A percentile compares a stretch with the other conserved stretches of the same genome.
These are phyloP conservation scores for Vigna nakashimae DNA, from an alignment of 306 rosid genomes.

Conservation along the genomic window DNA sequence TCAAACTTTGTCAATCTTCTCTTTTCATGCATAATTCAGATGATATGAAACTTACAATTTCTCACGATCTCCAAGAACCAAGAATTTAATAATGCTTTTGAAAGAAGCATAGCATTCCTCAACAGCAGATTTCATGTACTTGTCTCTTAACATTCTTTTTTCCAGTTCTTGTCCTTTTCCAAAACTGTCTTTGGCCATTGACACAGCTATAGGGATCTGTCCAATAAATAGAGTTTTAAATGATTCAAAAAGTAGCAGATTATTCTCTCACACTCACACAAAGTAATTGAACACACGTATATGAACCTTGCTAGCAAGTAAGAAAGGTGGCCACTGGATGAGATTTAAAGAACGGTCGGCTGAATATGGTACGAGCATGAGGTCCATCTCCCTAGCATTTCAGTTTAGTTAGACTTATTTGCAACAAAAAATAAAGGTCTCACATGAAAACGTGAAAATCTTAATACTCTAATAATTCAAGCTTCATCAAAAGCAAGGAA, in stretches of 20 bases:
- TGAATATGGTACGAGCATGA: conserved; percentile 88
- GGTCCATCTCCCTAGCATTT: conserved; percentile 86
- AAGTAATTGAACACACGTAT: conserved; percentile 35
- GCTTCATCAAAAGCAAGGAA: conserved; percentile 33
- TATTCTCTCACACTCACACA: conserved; percentile 19
- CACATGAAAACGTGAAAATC: conserved; percentile 27
- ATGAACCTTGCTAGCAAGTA: conserved; percentile 97
- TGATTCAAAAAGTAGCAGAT: conserved; percentile 37
- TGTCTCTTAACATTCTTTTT: conserved; percentile 73
- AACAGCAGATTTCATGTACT: conserved; percentile 85
- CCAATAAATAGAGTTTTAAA: conserved; percentile 33
- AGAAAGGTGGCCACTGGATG: conserved; percentile 98
- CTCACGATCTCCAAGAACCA: conserved; percentile 82
- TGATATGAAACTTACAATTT: conserved; percentile 59
- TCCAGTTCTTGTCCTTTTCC: conserved; percentile 77
- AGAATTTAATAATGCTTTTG: conserved; percentile 65
- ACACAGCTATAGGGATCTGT: conserved; percentile 94
- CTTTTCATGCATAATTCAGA: conserved; percentile 30
- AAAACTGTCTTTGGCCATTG: conserved; percentile 91
- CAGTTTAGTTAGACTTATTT: conserved; percentile 34
- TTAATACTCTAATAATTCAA: not conserved
- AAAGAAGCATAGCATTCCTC: conserved; percentile 84
- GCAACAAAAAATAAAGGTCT: conserved; percentile 9
- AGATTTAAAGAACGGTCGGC: conserved; percentile 77
- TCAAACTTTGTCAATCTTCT: conserved; percentile 28